Evolutionary conservation across 768 basidiomycete species (phyloP).

Genomic region (Lactarius psammicola): DNA sequence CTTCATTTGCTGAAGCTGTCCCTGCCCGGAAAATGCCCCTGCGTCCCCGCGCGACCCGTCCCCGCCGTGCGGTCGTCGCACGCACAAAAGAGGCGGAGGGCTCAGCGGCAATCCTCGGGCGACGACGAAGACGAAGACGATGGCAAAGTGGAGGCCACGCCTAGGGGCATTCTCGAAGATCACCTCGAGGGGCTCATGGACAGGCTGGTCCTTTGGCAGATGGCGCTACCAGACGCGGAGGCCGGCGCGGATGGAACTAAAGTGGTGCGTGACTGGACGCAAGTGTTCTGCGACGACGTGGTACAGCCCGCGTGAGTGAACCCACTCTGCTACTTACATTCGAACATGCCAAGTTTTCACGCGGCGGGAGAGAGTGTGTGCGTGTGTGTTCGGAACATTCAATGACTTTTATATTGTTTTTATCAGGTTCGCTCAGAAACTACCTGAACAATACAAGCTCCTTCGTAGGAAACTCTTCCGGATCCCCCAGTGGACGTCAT

Average conservation of each 20-base stretch:
- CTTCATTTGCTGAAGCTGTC: constrained; percentile 65
- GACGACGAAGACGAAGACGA: constrained; percentile 8
- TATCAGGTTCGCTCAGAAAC: constrained; percentile 8
- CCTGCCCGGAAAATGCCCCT: constrained; percentile 46
- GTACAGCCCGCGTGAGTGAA: constrained; percentile 60
- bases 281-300: constrained; percentile 62
- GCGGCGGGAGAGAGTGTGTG: not conserved
- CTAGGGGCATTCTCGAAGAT: constrained; percentile 43
- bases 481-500: constrained; percentile 25
- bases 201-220: constrained; percentile 72
- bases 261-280: constrained; percentile 61
- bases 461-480: constrained; percentile 29
- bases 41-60: constrained; percentile 29
- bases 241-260: constrained; percentile 28
- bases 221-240: constrained; percentile 43
- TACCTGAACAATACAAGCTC: constrained; percentile 27
- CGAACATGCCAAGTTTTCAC: not conserved
- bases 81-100: constrained; percentile 25
- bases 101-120: constrained; percentile 29
- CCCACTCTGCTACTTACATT: not conserved
- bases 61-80: constrained; percentile 16
- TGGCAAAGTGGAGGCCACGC: constrained; percentile 11
- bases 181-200: constrained; percentile 72
- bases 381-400: not conserved
- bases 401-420: not conserved